A percentile compares a stretch with the other conserved stretches of the same genome.
phyloP scores from a whole-genome alignment of 2,329 filamentous ascomycete species.

The Arthrobotrys sphaeroides region DNA sequence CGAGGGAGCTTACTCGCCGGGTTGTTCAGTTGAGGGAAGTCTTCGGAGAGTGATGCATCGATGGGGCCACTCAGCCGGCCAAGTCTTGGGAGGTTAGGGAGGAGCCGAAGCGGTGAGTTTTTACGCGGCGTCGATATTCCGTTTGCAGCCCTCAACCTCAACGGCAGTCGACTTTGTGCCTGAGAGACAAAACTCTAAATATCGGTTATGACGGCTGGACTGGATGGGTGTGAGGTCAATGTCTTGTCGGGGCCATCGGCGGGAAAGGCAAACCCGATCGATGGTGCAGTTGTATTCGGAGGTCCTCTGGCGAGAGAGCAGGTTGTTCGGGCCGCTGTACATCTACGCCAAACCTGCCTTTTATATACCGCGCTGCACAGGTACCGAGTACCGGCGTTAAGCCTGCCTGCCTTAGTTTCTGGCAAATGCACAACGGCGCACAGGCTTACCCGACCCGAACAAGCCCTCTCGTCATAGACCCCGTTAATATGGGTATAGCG shows the following conservation, averaged over 20 bases:
- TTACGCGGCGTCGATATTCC: conserved; percentile 11
- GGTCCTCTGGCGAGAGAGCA: background rate
- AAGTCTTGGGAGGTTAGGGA: conserved; percentile 53
- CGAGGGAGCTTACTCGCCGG: background rate
- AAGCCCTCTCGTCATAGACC: background rate
- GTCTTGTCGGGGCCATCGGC: conserved; percentile 7
- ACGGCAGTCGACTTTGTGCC: background rate
- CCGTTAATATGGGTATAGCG: background rate
- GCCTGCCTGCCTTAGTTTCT: conserved; percentile 11
- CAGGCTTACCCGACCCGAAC: conserved; percentile 11
- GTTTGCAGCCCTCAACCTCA: conserved; percentile 32
- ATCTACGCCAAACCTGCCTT: conserved; percentile 24
- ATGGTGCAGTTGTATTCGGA: background rate
- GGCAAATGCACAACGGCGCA: conserved; percentile 27
- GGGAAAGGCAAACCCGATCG: background rate
- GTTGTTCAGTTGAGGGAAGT: background rate
- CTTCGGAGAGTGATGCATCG: conserved; percentile 2
- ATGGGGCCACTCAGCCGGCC: conserved; percentile 52
- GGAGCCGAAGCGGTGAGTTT: conserved; percentile 53
- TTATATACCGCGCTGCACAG: background rate
- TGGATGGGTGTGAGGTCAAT: background rate
- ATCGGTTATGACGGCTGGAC: background rate
- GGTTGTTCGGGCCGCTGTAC: background rate
- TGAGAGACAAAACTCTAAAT: background rate
- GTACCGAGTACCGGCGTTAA: conserved; percentile 12